Base-by-base conservation (phyloP, 1,284 basidiomycete species). In the Malassezia globosa region DNA sequence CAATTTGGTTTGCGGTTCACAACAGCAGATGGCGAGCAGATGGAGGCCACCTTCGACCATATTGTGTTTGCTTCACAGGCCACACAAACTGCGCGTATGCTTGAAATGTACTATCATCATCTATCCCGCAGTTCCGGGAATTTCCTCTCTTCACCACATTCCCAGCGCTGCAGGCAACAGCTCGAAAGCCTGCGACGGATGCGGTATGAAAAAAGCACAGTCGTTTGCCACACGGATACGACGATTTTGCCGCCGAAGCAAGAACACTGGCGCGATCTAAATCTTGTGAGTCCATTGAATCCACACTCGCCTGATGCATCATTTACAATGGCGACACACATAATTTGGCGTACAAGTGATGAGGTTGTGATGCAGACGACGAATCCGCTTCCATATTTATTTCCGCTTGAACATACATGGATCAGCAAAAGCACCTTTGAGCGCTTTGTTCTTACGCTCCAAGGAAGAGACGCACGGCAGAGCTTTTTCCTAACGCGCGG, bases 301-400 rank as follows among this genome's bases (percentile, higher is more conserved):
- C 10, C 7, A 26, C n/a, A n/a, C 16, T 10, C 4, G 1, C 5
- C 5, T 11, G 22, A 47, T 26, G 19, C 36, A 13, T 13, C 36
- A 7, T 53, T 46, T n/a, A 63, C 66, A 1, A 68, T 66, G 61
- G 64, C 65, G 6, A 66, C 60, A 1, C 65, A 69, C 38, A 27
- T 67, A 6, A 42, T 66, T 22, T 43, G 29, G 24, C 39, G 33
- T 14, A 2, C 3, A 7, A 27, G 26, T 5, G 41, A 5, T 0
- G 13, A 13, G 10, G 41, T 42, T 10, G 16, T 69, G 8, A 53
- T 68, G 48, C 66, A 69, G 33, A 66, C 66, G 10, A 69, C 66
- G 3, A 69, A 69, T 38, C 64, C 66, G 5, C 48, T 59, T 7
- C 24, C 51, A 0, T 18, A 27, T 2, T 48, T 63, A 5, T 14